Conservation (phyloP, 805 yeast species). For the Jamesozyma lodderae region DNA sequence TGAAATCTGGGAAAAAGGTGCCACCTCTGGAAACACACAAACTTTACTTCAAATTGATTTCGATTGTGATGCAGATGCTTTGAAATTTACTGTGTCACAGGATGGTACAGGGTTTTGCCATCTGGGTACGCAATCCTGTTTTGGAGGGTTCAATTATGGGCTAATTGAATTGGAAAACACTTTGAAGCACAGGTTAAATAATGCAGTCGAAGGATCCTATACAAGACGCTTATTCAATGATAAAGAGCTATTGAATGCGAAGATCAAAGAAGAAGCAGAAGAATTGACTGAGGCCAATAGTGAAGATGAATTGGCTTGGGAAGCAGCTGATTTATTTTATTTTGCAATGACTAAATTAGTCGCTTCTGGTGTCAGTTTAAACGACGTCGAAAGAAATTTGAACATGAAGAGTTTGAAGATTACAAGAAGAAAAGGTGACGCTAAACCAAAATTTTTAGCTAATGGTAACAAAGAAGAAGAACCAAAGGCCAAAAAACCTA, state of each 20-base stretch:
- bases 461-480: slow-evolving; percentile 11
- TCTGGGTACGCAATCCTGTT: slow-evolving; percentile 69
- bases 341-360: slow-evolving; percentile 68
- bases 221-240: slow-evolving; percentile 83
- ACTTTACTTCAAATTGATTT: slow-evolving; percentile 51
- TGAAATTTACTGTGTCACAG: slow-evolving; percentile 81
- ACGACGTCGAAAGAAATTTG: slow-evolving; percentile 77
- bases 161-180: slow-evolving; percentile 54
- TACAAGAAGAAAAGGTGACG: slow-evolving; percentile 91
- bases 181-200: slow-evolving; percentile 46
- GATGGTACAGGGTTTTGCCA: slow-evolving; percentile 89
- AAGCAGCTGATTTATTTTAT: slow-evolving; percentile 85
- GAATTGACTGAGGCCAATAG: slow-evolving; percentile 79
- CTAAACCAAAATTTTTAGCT: slow-evolving; percentile 65
- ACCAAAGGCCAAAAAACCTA: slow-evolving; percentile 11
- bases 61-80: slow-evolving; percentile 91
- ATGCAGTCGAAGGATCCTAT: slow-evolving; percentile 90
- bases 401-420: slow-evolving; percentile 79
- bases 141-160: slow-evolving; percentile 57
- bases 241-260: slow-evolving; percentile 64
- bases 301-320: slow-evolving; percentile 79
- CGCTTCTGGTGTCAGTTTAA: slow-evolving; percentile 66
- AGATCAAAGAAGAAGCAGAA: slow-evolving; percentile 92
- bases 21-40: slow-evolving; percentile 94
- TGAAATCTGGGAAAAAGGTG: slow-evolving; percentile 94